Evolutionary conservation across 305 asterid genomes (phyloP).

Genomic region (Fraxinus floribunda): DNA sequence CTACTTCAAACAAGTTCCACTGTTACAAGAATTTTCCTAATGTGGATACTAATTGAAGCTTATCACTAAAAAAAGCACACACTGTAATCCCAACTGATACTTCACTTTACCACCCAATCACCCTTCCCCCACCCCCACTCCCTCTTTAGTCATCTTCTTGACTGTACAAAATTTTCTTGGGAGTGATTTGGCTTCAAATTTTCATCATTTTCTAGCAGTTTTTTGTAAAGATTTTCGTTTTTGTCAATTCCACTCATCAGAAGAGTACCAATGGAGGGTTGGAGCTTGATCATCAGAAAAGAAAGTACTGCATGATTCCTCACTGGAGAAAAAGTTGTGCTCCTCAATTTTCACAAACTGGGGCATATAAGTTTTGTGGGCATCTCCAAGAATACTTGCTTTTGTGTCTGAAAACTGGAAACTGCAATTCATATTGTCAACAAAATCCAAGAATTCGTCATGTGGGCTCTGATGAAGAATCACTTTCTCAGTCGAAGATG

Average conservation of each 20-base stretch:
- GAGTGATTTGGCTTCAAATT: neutral
- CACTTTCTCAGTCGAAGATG: conserved; percentile 34
- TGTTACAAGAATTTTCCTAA: neutral
- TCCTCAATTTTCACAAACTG: conserved; percentile 82
- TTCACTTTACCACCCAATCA: conserved; percentile 21
- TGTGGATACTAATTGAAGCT: neutral
- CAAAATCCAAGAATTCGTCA: conserved; percentile 30
- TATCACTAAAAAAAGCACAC: neutral
- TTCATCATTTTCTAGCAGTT: neutral
- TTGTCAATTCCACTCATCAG: conserved; percentile 61
- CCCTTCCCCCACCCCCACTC: too few species aligned
- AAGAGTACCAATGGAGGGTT: conserved; percentile 68
- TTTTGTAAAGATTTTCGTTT: neutral
- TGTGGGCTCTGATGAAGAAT: conserved; percentile 30
- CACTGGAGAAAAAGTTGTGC: conserved; percentile 62
- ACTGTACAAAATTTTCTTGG: too few species aligned
- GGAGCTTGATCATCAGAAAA: conserved; percentile 85
- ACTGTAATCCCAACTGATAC: conserved; percentile 24
- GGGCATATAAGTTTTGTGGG: conserved; percentile 43
- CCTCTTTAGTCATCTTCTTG: too few species aligned
- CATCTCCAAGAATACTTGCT: conserved; percentile 34
- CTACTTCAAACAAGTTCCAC: conserved; percentile 4
- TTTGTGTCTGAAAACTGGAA: conserved; percentile 42
- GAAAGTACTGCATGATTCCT: conserved; percentile 71
- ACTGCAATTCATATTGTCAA: conserved; percentile 21